Percentiles rank a stretch among this genome's conserved stretches.
These are phyloP conservation scores for Raphanus sativus DNA, from an alignment of 345 rosid genomes.

Conservation along the genomic window DNA sequence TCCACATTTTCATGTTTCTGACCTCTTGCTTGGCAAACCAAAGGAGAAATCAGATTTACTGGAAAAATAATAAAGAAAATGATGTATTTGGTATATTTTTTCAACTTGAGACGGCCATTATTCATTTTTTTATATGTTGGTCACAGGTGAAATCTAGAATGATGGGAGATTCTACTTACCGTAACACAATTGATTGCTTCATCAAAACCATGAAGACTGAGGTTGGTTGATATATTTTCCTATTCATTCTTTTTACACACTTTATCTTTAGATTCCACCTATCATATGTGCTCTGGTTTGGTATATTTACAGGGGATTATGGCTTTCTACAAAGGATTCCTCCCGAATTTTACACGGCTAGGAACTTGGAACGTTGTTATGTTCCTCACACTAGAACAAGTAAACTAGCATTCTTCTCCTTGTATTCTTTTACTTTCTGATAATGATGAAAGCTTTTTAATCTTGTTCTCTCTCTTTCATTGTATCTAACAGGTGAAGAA, in stretches of 20 bases:
- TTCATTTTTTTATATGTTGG: slow-evolving; percentile 19
- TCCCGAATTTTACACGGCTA: slow-evolving; percentile 84
- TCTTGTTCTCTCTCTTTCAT: slow-evolving; percentile 11
- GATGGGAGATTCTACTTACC: slow-evolving; percentile 97
- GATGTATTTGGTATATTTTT: slow-evolving; percentile 5
- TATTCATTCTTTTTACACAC: not conserved
- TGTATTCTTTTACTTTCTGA: slow-evolving; percentile 8
- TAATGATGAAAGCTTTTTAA: not conserved
- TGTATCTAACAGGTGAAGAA: slow-evolving; percentile 59
- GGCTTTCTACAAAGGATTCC: slow-evolving; percentile 92
- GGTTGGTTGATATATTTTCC: slow-evolving; percentile 41
- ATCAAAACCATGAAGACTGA: slow-evolving; percentile 82
- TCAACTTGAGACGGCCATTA: too few relatives aligned
- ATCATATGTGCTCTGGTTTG: slow-evolving; percentile 27
- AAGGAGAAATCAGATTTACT: slow-evolving; percentile 14
- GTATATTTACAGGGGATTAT: slow-evolving; percentile 58
- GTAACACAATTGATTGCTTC: slow-evolving; percentile 87
- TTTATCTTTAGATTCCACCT: not conserved
- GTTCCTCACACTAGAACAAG: slow-evolving; percentile 95
- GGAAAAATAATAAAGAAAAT: too few relatives aligned
- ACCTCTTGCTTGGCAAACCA: slow-evolving; percentile 12
- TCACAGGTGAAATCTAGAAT: slow-evolving; percentile 95
- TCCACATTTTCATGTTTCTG: slow-evolving; percentile 25
- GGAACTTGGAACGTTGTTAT: slow-evolving; percentile 94
- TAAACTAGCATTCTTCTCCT: slow-evolving; percentile 35